Evolutionary conservation across 441 rosid species (phyloP), one percentile per base, ranked within the genome.

Genomic region (Geranium incanum): DNA sequence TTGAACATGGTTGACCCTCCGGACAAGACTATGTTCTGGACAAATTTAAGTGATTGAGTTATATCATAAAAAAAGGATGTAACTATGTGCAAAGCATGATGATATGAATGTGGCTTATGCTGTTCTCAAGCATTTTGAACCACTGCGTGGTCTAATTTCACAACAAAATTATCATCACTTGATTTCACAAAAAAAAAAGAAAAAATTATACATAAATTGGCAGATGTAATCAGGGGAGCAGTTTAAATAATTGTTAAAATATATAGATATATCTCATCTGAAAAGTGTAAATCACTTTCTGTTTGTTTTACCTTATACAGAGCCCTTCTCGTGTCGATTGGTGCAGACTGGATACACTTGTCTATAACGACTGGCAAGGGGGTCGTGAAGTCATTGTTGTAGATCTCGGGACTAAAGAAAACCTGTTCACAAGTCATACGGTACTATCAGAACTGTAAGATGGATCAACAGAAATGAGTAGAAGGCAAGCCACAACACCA

Each of bases 1-100:
- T 95, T 95, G 87, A 95, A 95, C 99, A 95, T 89, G 60, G 99
- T 95, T 76, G 99, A 95, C 55, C 99, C 98, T 66, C 99, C 99
- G 43, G 99, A 93, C 80, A 95, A 81, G 68, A 95, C 99, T 78
- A 95, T 87, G 84, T 95, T 95, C 99, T 95, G 88, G 70, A 75
- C 36, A 57, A 15, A 5, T n/a, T 1, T 52, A 57, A 57, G 19
- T 15, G 63, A 57, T 15, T 57, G 63, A 57, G 63, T 57, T 18
- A 6, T 57, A 57, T 63, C 43, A 69, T 59, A 73, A 63, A 16
- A 59, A 11, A 23, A 59, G 65, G 33, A 18, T 2, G 37, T 15
- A 57, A 57, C 63, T 4, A 19, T 15, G 16, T 55, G 62, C 7
- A 57, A 36, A 28, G 12, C n/a, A 21, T 0, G 21, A 5, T 63